Percentiles rank a stretch among this genome's conserved stretches.
Evolutionary conservation across 1,139 yeast species (phyloP).

Genomic region (Hemisphaericaspora lyxosophila): DNA sequence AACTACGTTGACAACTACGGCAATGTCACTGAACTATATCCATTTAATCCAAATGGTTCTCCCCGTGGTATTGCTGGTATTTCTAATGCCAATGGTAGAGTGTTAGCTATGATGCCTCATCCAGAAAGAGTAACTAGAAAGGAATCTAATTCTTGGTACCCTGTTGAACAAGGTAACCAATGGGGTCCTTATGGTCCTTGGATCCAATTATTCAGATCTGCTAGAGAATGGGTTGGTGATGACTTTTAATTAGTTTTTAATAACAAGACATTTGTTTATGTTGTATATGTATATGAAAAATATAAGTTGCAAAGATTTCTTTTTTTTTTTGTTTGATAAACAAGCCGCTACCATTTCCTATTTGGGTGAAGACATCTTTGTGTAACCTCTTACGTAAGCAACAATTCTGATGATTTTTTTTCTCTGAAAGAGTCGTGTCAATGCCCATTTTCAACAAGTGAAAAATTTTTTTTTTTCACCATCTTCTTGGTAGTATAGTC

Average conservation of each 20-base stretch:
- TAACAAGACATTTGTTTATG: no score
- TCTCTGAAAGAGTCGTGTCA: background rate
- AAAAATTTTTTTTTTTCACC: conserved; percentile 6
- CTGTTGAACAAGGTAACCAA: conserved; percentile 58
- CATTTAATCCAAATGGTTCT: conserved; percentile 96
- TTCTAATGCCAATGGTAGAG: conserved; percentile 87
- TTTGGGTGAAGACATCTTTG: background rate
- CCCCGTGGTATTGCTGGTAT: conserved; percentile 93
- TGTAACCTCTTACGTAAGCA: no score
- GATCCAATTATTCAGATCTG: conserved; percentile 90
- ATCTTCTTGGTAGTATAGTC: no score
- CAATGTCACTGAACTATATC: conserved; percentile 74
- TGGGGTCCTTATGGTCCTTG: conserved; percentile 89
- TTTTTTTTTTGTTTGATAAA: background rate
- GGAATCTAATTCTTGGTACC: conserved; percentile 91
- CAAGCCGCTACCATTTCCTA: background rate
- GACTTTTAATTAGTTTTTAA: no score
- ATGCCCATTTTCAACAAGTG: background rate
- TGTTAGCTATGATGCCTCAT: conserved; percentile 98
- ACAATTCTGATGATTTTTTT: background rate
- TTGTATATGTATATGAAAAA: background rate
- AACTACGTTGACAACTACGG: conserved; percentile 93
- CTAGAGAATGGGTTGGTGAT: conserved; percentile 87
- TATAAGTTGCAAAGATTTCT: background rate
- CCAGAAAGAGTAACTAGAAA: conserved; percentile 93